Evolutionary conservation across 805 yeast species (phyloP).

Genomic region (Middelhovenomyces tepae): DNA sequence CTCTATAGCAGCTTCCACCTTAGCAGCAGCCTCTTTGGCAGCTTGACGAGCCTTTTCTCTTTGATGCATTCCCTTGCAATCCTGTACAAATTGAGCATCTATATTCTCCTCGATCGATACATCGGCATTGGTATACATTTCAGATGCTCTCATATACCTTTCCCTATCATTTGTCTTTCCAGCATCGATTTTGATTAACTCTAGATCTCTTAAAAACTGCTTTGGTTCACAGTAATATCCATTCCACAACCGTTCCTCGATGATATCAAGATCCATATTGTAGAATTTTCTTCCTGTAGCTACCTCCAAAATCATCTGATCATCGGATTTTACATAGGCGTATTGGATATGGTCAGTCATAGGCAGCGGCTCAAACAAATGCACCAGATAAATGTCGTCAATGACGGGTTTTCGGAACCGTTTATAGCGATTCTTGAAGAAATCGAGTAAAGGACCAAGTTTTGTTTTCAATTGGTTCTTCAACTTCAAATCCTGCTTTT

Average conservation of each 20-base stretch:
- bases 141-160: conserved; percentile 70
- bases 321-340: conserved; percentile 33
- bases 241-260: conserved; percentile 95
- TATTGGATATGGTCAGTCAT: conserved; percentile 29
- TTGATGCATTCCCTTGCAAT: conserved; percentile 63
- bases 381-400: conserved; percentile 65
- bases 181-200: conserved; percentile 74
- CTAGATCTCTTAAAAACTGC: conserved; percentile 79
- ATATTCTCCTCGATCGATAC: conserved; percentile 76
- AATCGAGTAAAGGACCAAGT: conserved; percentile 80
- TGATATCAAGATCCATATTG: conserved; percentile 89
- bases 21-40: too few species aligned
- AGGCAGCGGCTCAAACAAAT: conserved; percentile 60
- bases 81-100: conserved; percentile 58
- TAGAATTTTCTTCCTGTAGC: conserved; percentile 61
- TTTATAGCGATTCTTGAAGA: conserved; percentile 78
- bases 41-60: conserved; percentile 28
- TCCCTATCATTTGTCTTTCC: conserved; percentile 73
- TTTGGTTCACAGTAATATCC: conserved; percentile 90
- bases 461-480: conserved; percentile 81
- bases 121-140: conserved; percentile 93
- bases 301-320: conserved; percentile 73
- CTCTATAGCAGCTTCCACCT: conserved; percentile 1
- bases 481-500: conserved; percentile 65
- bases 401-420: conserved; percentile 85